Base-by-base conservation (phyloP, 768 basidiomycete species). In the Tubosaeta brunneosetosa region DNA sequence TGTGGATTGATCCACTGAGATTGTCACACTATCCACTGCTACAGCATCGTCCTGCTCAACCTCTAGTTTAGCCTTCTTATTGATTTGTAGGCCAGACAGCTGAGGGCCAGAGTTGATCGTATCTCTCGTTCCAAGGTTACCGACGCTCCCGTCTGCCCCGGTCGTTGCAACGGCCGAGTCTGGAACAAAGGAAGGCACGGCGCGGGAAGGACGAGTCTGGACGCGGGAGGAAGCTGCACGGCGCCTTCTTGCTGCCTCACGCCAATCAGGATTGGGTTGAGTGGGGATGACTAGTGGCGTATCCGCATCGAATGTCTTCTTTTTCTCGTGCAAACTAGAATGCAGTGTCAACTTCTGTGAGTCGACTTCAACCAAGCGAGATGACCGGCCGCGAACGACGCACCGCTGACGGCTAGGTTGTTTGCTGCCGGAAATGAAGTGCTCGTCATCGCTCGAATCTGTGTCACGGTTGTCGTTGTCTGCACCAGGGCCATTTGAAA, bases 201-300 rank as follows among this genome's bases (percentile, higher is more conserved):
- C 34, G 25, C 55, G 66, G 5, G 56, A 42, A 37, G 49, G 11
- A 6, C 46, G 25, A 9, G 58, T 37, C 4, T 56, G 59, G 22
- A 49, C 13, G 0, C 66, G 58, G 11, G 61, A 29, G 17, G 57
- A 65, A 37, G 50, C 58, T 14, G 66, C 55, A 3, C 67, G 68
- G 8, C 88, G 76, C 65, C 82, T 85, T 38, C 86, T 77, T 14
- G 90, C 89, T 8, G 83, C 70, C 47, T 84, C 87, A 38, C 91
- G 76, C 95, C 95, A 99, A 65, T 99, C 94, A 26, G 83, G 80
- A 63, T 97, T 95, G 61, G 91, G 75, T 42, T 91, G 74, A 1
- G 91, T 76, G 14, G 94, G 85, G 42, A 99, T 98, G 34, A 97
- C 83, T 9, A 97, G 78, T 0, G 89, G 89, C 4, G 74, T 80